Evolutionary conservation across 768 basidiomycete species (phyloP).

Genomic region (Tricholoma flavovirens): DNA sequence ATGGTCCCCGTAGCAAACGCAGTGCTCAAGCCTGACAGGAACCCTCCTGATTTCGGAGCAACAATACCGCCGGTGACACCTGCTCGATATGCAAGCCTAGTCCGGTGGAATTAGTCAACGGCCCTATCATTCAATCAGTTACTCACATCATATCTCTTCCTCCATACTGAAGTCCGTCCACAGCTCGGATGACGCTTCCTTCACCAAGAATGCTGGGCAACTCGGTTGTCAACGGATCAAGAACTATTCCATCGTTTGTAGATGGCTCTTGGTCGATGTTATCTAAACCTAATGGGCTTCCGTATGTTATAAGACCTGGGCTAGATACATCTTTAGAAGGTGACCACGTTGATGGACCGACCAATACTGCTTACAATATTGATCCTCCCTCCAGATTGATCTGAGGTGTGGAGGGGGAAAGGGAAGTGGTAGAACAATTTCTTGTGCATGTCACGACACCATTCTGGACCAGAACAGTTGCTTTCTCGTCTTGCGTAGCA

Average conservation of each 20-base stretch:
- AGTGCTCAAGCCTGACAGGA: conserved; percentile 59
- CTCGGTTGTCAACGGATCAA: conserved; percentile 42
- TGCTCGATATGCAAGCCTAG: conserved; percentile 59
- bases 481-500: conserved; percentile 8
- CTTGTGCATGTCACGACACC: conserved; percentile 52
- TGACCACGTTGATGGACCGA: neutral
- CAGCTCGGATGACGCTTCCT: conserved; percentile 48
- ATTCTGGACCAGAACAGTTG: conserved; percentile 33
- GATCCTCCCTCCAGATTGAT: conserved; percentile 69
- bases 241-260: conserved; percentile 61
- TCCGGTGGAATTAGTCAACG: neutral
- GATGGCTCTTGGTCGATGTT: conserved; percentile 63
- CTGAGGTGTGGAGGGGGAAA: conserved; percentile 17
- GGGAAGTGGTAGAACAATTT: conserved; percentile 7
- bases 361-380: conserved; percentile 27
- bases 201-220: conserved; percentile 50
- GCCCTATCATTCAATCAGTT: neutral
- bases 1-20: conserved; percentile 57
- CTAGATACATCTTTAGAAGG: conserved; percentile 1
- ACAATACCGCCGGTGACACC: conserved; percentile 57
- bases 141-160: conserved; percentile 68
- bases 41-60: conserved; percentile 49
- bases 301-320: conserved; percentile 65
- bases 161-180: conserved; percentile 63
- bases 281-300: conserved; percentile 62